Evolutionary conservation across 2,329 filamentous ascomycete genomes (phyloP).

Genomic region (Clonostachys byssicola): DNA sequence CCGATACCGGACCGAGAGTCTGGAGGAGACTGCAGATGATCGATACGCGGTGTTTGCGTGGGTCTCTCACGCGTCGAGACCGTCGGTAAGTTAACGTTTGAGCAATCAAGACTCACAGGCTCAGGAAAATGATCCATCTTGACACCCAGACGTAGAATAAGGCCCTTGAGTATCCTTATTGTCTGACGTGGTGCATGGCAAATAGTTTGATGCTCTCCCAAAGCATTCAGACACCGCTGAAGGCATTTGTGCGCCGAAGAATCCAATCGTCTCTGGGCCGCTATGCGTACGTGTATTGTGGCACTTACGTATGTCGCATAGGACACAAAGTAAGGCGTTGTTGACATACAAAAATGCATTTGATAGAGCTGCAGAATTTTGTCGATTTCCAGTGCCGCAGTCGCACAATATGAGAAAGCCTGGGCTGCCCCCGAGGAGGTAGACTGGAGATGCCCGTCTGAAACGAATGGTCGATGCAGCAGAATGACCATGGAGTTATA

Average conservation of each 20-base stretch:
- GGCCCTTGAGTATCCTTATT: too few species aligned
- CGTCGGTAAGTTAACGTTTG: too few species aligned
- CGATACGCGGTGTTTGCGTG: too few species aligned
- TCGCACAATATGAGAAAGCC: conserved; percentile 37
- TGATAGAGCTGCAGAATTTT: conserved; percentile 37
- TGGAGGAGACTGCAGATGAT: too few species aligned
- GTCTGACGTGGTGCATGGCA: too few species aligned
- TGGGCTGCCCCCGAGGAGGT: conserved; percentile 33
- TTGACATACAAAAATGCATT: conserved; percentile 33
- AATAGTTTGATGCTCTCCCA: too few species aligned
- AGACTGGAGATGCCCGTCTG: conserved; percentile 40
- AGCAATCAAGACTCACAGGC: too few species aligned
- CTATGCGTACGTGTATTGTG: conserved; percentile 46
- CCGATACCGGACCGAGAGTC: too few species aligned
- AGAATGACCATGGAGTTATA: conserved; percentile 48
- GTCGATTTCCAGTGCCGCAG: conserved; percentile 38
- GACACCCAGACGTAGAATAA: too few species aligned
- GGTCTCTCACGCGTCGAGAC: too few species aligned
- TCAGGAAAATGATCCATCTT: too few species aligned
- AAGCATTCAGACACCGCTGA: too few species aligned
- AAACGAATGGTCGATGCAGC: conserved; percentile 47
- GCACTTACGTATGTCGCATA: conserved; percentile 52
- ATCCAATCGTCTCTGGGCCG: conserved; percentile 33
- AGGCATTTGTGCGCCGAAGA: conserved; percentile 25
- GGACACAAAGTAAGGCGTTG: conserved; percentile 47